phyloP scores from a whole-genome alignment of 2,329 filamentous ascomycete species.

The Penicillium brasilianum region DNA sequence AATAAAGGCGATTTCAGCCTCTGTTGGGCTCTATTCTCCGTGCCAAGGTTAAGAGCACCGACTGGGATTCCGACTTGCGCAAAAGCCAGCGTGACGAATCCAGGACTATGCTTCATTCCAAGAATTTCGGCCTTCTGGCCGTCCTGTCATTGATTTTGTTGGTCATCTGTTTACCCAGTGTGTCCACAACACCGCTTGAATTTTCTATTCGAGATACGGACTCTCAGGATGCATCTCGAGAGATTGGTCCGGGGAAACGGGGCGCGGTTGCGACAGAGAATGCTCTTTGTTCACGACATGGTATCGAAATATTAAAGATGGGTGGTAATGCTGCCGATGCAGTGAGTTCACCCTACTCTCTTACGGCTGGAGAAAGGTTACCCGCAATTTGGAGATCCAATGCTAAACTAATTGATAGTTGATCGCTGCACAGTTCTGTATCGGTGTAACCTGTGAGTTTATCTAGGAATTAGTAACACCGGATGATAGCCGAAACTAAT shows the following conservation, averaged over 20 bases:
- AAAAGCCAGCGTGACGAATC: constrained; percentile 5
- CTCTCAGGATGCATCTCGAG: constrained; percentile 29
- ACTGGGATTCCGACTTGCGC: constrained; percentile 1
- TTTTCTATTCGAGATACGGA: constrained; percentile 7
- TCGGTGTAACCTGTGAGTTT: constrained; percentile 68
- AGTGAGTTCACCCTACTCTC: constrained; percentile 40
- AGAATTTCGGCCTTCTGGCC: constrained; percentile 25
- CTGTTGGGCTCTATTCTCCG: constrained; percentile 10
- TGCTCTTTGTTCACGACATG: constrained; percentile 70
- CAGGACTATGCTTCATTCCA: constrained; percentile 25
- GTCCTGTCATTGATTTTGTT: constrained; percentile 30
- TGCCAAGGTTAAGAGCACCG: not conserved
- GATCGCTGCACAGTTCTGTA: constrained; percentile 74
- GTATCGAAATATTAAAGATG: constrained; percentile 64
- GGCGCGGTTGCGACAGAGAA: constrained; percentile 76
- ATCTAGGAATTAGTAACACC: not conserved
- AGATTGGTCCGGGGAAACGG: constrained; percentile 35
- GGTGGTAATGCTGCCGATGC: constrained; percentile 78
- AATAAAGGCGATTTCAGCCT: constrained; percentile 23
- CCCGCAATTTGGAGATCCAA: not conserved
- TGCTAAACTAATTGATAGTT: constrained; percentile 48
- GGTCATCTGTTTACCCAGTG: constrained; percentile 29
- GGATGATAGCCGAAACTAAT: constrained; percentile 2
- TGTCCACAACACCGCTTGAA: constrained; percentile 30
- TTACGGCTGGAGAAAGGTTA: too few relatives aligned